Conservation (phyloP, 495 filamentous ascomycete species). For the Hyaloscypha finlandica region DNA sequence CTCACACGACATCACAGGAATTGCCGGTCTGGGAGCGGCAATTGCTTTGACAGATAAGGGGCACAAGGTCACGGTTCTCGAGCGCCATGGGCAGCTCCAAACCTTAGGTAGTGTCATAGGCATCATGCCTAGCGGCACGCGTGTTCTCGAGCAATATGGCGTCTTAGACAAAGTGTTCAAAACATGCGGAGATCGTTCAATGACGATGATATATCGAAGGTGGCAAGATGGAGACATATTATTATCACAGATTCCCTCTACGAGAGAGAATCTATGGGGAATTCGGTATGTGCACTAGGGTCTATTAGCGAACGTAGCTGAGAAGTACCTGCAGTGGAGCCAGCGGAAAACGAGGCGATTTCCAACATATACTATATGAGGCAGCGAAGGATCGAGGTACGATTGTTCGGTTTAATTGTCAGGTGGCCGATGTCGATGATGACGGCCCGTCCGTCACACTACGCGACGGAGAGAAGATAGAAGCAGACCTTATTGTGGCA, state of each 20-base stretch:
- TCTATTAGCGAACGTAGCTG: no score
- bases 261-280: no score
- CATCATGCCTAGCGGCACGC: neutral
- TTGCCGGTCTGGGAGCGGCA: constrained; percentile 1
- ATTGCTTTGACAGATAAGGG: neutral
- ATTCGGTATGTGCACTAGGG: no score
- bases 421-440: neutral
- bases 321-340: no score
- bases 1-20: constrained; percentile 1
- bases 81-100: neutral
- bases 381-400: neutral
- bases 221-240: no score
- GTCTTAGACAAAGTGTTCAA: no score
- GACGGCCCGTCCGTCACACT: neutral
- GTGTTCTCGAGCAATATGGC: constrained; percentile 1
- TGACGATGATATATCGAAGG: no score
- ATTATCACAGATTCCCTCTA: no score
- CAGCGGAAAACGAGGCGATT: neutral
- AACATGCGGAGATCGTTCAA: no score
- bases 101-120: neutral
- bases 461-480: neutral
- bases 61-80: neutral
- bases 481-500: neutral
- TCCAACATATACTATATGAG: neutral
- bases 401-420: neutral